Evolutionary conservation across 2,329 filamentous ascomycete genomes (phyloP).

Genomic region (Metarhizium sp.): DNA sequence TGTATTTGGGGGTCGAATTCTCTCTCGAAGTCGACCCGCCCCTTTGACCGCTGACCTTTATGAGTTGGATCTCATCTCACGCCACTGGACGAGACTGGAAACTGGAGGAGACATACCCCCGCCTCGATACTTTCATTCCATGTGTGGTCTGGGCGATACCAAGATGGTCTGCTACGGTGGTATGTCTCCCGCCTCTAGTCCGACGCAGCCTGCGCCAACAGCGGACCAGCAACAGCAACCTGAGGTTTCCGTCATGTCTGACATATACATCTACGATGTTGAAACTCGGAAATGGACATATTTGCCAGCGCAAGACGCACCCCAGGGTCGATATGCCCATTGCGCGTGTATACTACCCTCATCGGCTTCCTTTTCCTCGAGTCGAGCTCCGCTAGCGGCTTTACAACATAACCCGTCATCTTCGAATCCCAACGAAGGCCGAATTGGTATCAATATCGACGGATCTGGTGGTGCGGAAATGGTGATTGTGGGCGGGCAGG

Average conservation of each 20-base stretch:
- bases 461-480: conserved; percentile 91
- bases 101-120: conserved; percentile 77
- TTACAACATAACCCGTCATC: conserved; percentile 83
- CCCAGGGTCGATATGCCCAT: conserved; percentile 92
- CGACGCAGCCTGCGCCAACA: conserved; percentile 35
- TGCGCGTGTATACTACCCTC: conserved; percentile 90
- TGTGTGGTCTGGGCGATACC: conserved; percentile 86
- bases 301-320: conserved; percentile 69
- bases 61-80: conserved; percentile 80
- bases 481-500: conserved; percentile 93
- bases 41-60: conserved; percentile 86
- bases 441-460: conserved; percentile 81
- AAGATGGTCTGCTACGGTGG: conserved; percentile 97
- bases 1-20: conserved; percentile 84
- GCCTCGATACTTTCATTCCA: conserved; percentile 92
- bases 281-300: conserved; percentile 75
- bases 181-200: conserved; percentile 67
- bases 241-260: conserved; percentile 94
- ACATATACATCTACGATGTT: conserved; percentile 93
- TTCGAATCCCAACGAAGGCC: conserved; percentile 75
- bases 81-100: conserved; percentile 90
- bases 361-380: conserved; percentile 75
- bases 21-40: conserved; percentile 71
- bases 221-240: conserved; percentile 44
- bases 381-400: conserved; percentile 73